These are phyloP conservation scores for Citrus mangshanensis DNA, from an alignment of 345 rosid species.

Conservation along the genomic window DNA sequence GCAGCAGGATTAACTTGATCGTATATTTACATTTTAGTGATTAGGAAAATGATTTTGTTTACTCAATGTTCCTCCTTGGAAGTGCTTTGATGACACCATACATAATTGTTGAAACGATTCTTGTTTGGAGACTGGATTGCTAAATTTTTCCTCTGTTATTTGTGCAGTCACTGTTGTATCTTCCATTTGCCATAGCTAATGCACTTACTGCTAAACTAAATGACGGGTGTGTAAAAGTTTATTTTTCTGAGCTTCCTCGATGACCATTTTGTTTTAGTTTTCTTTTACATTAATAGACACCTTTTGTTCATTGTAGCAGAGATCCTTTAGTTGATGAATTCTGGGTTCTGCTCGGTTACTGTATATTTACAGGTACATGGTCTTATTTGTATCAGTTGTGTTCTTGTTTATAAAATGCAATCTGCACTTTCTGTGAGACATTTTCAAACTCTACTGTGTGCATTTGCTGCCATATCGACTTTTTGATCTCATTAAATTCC, in stretches of 20 bases:
- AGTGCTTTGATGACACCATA: neutral
- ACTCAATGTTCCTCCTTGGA: neutral
- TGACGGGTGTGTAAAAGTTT: constrained; percentile 68
- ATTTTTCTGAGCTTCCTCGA: neutral
- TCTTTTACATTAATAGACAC: neutral
- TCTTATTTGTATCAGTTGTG: neutral
- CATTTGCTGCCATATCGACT: neutral
- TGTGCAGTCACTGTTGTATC: constrained; percentile 80
- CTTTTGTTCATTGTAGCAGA: constrained; percentile 41
- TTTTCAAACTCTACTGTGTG: neutral
- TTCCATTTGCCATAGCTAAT: constrained; percentile 95
- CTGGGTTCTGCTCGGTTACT: constrained; percentile 94
- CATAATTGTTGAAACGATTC: constrained; percentile 1
- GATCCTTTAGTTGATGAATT: constrained; percentile 85
- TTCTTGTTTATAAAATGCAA: neutral
- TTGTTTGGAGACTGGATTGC: neutral
- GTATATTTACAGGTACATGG: constrained; percentile 68
- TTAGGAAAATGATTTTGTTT: neutral
- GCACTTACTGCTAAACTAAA: constrained; percentile 86
- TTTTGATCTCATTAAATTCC: neutral
- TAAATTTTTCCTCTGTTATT: constrained; percentile 12
- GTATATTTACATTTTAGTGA: neutral
- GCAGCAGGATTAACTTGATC: neutral
- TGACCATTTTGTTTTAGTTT: neutral
- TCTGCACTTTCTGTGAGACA: neutral